Conservation (phyloP, 2,329 filamentous ascomycete genomes). For the Thielaviopsis euricoi region DNA sequence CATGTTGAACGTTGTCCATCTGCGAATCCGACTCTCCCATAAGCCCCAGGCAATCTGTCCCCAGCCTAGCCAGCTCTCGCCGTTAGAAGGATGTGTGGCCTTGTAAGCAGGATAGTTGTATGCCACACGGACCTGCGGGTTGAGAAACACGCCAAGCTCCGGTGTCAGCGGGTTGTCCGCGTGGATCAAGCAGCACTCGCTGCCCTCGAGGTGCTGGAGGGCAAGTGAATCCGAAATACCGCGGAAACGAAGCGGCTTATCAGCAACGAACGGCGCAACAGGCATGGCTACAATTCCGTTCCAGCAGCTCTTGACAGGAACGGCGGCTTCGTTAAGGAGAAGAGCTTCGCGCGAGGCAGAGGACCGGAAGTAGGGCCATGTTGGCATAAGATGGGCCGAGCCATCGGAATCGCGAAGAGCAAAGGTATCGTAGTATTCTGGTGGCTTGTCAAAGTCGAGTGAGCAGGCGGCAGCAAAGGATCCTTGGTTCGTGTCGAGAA, state of each 20-base stretch:
- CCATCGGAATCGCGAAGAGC: constrained; percentile 39
- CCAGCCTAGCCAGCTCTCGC: constrained; percentile 28
- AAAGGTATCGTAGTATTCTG: constrained; percentile 45
- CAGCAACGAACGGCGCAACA: constrained; percentile 36
- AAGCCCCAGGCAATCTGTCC: constrained; percentile 33
- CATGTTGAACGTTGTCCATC: constrained; percentile 23
- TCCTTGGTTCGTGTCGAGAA: constrained; percentile 40
- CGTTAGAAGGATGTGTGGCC: constrained; percentile 24
- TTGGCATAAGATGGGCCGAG: constrained; percentile 31
- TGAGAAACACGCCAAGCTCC: constrained; percentile 44
- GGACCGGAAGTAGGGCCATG: constrained; percentile 43
- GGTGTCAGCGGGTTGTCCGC: constrained; percentile 46
- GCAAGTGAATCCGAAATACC: constrained; percentile 47
- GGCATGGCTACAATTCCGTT: constrained; percentile 34
- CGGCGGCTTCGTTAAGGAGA: constrained; percentile 28
- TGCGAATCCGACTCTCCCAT: constrained; percentile 40
- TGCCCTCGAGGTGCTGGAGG: constrained; percentile 49
- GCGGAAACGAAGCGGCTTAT: constrained; percentile 37
- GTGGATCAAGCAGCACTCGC: constrained; percentile 65
- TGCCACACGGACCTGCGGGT: constrained; percentile 51
- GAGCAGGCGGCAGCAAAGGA: constrained; percentile 46
- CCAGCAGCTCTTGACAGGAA: constrained; percentile 29
- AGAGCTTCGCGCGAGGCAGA: constrained; percentile 35
- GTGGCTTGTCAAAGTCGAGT: constrained; percentile 38
- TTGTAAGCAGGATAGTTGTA: constrained; percentile 40